Conservation (phyloP, 225 moss, liverwort and hornwort genomes). For the Marchantia polymorpha region DNA sequence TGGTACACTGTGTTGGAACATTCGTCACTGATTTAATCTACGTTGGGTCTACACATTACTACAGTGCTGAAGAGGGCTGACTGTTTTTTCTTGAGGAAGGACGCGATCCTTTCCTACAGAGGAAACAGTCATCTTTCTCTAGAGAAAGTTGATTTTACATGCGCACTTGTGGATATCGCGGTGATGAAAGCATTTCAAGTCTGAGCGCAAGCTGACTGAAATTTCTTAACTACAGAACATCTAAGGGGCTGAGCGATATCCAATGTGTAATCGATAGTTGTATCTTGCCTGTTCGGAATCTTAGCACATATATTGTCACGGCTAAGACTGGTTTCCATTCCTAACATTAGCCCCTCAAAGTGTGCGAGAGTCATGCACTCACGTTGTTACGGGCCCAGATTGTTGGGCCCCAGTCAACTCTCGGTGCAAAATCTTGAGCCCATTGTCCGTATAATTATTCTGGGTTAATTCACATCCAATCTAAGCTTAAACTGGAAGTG, state of each 20-base stretch:
- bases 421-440: too few species aligned
- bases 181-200: background rate
- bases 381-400: too few species aligned
- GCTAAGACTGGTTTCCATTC: slow-evolving; percentile 11
- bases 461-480: too few species aligned
- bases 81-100: background rate
- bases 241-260: slow-evolving; percentile 13
- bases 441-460: too few species aligned
- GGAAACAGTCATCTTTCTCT: background rate
- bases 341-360: slow-evolving; percentile 9
- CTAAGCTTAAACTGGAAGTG: too few species aligned
- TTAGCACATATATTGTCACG: slow-evolving; percentile 12
- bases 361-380: slow-evolving; percentile 4
- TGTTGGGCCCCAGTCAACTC: too few species aligned
- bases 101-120: background rate
- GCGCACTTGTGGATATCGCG: background rate
- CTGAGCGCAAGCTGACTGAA: slow-evolving; percentile 16
- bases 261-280: background rate
- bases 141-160: background rate
- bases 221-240: slow-evolving; percentile 1
- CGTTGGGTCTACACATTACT: background rate
- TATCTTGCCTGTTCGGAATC: background rate
- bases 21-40: background rate
- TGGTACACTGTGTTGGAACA: slow-evolving; percentile 21
- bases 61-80: background rate